A percentile compares a stretch with the other conserved stretches of the same genome.
Evolutionary conservation across 1,284 basidiomycete genomes (phyloP).

Genomic region (Cryptococcus sp.): DNA sequence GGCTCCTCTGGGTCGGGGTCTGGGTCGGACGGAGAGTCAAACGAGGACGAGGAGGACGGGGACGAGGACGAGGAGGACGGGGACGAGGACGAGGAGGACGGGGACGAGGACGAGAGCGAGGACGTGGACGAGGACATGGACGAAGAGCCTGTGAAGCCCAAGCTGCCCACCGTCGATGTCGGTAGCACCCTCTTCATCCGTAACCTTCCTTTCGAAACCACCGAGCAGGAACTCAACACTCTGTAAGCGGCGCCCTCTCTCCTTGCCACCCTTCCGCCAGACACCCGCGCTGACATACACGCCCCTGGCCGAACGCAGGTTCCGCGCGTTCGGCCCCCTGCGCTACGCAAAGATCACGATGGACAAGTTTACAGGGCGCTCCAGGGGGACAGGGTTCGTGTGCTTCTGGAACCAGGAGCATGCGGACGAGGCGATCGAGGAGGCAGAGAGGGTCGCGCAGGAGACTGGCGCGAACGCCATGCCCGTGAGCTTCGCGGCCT

Average conservation of each 20-base stretch:
- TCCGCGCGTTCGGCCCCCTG: conserved; percentile 85
- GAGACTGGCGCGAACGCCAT: conserved; percentile 55
- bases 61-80: conserved; percentile 47
- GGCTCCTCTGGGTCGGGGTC: conserved; percentile 10
- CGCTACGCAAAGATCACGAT: conserved; percentile 91
- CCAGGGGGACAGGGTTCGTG: conserved; percentile 91
- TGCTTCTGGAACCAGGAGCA: conserved; percentile 96
- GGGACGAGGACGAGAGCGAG: conserved; percentile 31
- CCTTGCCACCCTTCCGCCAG: background rate
- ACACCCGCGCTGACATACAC: no score
- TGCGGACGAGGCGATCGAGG: conserved; percentile 78
- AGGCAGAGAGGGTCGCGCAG: conserved; percentile 68
- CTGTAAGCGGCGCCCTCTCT: conserved; percentile 59
- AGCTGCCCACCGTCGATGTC: conserved; percentile 71
- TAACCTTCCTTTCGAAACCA: conserved; percentile 89
- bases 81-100: conserved; percentile 30
- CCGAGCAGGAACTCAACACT: conserved; percentile 79
- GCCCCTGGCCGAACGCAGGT: conserved; percentile 56
- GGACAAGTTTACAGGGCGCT: conserved; percentile 77
- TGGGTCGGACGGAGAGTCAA: conserved; percentile 45
- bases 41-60: conserved; percentile 40
- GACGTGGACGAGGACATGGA: conserved; percentile 54
- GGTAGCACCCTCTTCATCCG: conserved; percentile 93
- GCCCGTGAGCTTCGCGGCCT: conserved; percentile 50
- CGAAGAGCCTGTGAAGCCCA: conserved; percentile 63